Conservation (phyloP, 139 green algal genomes). For the Chlorella sp. region DNA sequence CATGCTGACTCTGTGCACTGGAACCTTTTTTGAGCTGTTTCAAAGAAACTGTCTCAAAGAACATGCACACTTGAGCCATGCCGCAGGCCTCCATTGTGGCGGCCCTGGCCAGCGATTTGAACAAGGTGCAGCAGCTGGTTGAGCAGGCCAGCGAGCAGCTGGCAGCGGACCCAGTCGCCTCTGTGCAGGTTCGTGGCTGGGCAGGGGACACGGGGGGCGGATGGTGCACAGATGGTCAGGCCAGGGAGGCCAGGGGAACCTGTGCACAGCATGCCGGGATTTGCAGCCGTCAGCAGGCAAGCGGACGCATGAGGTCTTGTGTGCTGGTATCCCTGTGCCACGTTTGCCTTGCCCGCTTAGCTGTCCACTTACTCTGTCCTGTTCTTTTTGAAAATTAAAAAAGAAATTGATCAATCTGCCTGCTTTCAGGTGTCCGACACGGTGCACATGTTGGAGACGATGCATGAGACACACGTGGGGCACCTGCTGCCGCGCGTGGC, state of each 20-base stretch:
- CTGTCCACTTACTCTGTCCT: background rate
- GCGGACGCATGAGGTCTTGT: no score
- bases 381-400: no score
- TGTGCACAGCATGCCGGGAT: no score
- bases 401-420: background rate
- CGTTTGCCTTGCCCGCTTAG: no score
- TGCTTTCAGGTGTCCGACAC: conserved; percentile 63
- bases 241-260: background rate
- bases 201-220: background rate
- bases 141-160: conserved; percentile 71
- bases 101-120: conserved; percentile 69
- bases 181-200: background rate
- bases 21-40: background rate
- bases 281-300: no score
- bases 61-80: no score
- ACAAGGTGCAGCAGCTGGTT: conserved; percentile 68
- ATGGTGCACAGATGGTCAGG: no score
- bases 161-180: conserved; percentile 28
- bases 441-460: conserved; percentile 80
- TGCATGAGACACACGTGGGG: conserved; percentile 74
- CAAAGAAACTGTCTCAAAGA: no score
- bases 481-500: conserved; percentile 71
- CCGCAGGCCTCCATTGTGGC: conserved; percentile 31
- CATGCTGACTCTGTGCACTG: background rate
- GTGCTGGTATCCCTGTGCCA: no score